Evolutionary conservation across 1,284 basidiomycete genomes (phyloP).

Genomic region (Paramarasmius palmivorus): DNA sequence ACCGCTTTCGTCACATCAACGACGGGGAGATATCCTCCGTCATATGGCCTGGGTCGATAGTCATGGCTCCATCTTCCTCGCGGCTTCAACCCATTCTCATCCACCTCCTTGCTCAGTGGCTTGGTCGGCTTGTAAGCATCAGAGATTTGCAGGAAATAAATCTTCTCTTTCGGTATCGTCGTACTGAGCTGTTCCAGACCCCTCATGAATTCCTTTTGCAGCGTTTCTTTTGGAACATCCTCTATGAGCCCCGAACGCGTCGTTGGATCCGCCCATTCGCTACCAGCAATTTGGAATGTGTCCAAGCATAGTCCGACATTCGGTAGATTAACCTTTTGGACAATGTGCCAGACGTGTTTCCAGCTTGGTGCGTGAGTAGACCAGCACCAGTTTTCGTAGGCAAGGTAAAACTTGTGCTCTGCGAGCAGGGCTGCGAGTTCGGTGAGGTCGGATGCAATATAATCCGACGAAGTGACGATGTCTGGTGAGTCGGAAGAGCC

Average conservation of each 20-base stretch:
- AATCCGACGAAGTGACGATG: neutral
- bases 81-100: neutral
- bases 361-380: neutral
- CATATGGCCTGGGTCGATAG: slow-evolving; percentile 1
- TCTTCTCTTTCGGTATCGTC: slow-evolving; percentile 7
- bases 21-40: slow-evolving; percentile 5
- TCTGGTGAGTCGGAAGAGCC: neutral
- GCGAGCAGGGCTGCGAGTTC: neutral
- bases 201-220: neutral
- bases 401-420: neutral
- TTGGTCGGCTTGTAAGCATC: slow-evolving; percentile 5
- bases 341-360: neutral
- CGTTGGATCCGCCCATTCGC: slow-evolving; percentile 6
- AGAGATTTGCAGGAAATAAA: slow-evolving; percentile 8
- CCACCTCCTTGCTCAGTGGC: neutral
- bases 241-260: slow-evolving; percentile 2
- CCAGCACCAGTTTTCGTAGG: slow-evolving; percentile 3
- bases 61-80: slow-evolving; percentile 4
- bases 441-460: neutral
- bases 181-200: slow-evolving; percentile 1
- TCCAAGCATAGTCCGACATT: neutral
- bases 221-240: neutral
- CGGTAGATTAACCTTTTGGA: neutral
- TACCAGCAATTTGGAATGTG: neutral
- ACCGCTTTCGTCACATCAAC: neutral